phyloP scores from a whole-genome alignment of 2,329 filamentous ascomycete genomes.

The Lomentospora prolificans region DNA sequence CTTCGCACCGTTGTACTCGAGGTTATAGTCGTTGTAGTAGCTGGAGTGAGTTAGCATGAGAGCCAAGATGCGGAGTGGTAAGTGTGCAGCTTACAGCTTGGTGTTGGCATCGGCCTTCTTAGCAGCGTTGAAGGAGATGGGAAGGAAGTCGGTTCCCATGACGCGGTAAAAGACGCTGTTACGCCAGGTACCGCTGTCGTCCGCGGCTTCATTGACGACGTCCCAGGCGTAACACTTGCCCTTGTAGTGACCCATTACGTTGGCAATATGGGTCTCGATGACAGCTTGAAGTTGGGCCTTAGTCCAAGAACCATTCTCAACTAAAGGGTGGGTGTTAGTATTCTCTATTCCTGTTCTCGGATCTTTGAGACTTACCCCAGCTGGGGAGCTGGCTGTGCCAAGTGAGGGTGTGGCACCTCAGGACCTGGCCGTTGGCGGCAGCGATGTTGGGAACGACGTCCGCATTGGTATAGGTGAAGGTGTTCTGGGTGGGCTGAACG shows the following conservation, averaged over 20 bases:
- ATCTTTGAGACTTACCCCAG: constrained; percentile 41
- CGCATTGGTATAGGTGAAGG: constrained; percentile 45
- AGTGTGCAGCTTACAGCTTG: constrained; percentile 44
- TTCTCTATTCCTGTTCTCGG: too few relatives aligned
- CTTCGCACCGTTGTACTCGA: constrained; percentile 54
- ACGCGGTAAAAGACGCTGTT: constrained; percentile 55
- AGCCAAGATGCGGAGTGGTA: constrained; percentile 10
- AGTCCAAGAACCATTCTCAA: constrained; percentile 7
- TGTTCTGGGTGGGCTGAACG: constrained; percentile 33
- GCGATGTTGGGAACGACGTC: constrained; percentile 54
- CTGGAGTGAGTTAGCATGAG: background rate
- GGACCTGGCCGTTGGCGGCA: constrained; percentile 40
- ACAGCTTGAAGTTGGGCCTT: constrained; percentile 40
- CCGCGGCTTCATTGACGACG: constrained; percentile 56
- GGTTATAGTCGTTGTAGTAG: constrained; percentile 61
- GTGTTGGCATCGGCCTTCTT: constrained; percentile 54
- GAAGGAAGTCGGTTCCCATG: constrained; percentile 59
- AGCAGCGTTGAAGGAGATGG: constrained; percentile 60
- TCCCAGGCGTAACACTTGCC: constrained; percentile 56
- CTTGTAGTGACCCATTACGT: constrained; percentile 47
- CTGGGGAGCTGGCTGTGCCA: constrained; percentile 51
- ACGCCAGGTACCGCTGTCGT: constrained; percentile 50
- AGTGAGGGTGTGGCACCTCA: constrained; percentile 57
- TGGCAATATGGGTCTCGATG: constrained; percentile 51
- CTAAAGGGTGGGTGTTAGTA: background rate